These are phyloP conservation scores for Tremellales sp. DNA, from an alignment of 1,284 basidiomycete genomes.

Conservation along the genomic window DNA sequence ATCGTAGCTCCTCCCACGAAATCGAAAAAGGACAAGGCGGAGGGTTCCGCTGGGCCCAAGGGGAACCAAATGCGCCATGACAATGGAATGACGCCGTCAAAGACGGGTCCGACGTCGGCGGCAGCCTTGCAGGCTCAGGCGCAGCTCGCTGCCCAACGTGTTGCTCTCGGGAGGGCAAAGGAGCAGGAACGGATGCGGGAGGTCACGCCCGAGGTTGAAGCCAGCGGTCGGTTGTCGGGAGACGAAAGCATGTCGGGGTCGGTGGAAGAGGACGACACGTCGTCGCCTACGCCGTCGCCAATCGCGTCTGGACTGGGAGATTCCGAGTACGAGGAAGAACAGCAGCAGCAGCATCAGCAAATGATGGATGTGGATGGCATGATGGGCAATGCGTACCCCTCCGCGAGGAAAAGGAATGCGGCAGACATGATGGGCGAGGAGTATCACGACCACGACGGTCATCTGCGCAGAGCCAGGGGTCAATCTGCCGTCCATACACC, in stretches of 20 bases:
- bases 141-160: constrained; percentile 17
- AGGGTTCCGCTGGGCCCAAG: constrained; percentile 17
- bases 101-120: constrained; percentile 31
- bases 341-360: constrained; percentile 11
- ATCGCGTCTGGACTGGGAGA: constrained; percentile 53
- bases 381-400: constrained; percentile 13
- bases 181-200: constrained; percentile 17
- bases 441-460: constrained; percentile 36
- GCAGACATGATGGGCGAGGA: constrained; percentile 39
- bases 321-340: constrained; percentile 16
- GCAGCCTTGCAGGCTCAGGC: constrained; percentile 35
- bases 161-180: constrained; percentile 9
- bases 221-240: constrained; percentile 46
- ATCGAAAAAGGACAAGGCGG: constrained; percentile 45
- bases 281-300: constrained; percentile 84
- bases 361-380: constrained; percentile 11
- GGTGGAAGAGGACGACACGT: constrained; percentile 77
- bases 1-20: constrained; percentile 63
- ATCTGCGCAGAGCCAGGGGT: constrained; percentile 33
- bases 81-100: constrained; percentile 20
- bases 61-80: constrained; percentile 16
- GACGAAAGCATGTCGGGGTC: constrained; percentile 81
- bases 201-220: constrained; percentile 26
- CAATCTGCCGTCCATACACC: constrained; percentile 43
- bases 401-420: constrained; percentile 30